These are phyloP conservation scores for Eimeria sp. DNA, from an alignment of 169 alveolate species.

Conservation along the genomic window DNA sequence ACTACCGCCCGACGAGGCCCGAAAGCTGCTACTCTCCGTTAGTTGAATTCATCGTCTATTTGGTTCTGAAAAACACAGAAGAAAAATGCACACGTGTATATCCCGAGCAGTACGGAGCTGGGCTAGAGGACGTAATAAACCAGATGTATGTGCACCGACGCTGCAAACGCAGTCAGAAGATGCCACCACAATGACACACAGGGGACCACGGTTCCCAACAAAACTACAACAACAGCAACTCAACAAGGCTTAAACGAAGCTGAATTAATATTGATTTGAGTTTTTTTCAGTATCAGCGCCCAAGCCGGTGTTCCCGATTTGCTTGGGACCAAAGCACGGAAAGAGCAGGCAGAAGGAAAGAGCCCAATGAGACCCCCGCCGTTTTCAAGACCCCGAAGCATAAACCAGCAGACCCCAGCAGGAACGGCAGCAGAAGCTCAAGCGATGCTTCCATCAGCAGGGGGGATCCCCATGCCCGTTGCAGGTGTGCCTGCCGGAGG, in stretches of 20 bases:
- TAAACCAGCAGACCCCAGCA: not conserved
- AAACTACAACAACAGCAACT: not conserved
- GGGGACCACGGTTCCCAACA: not conserved
- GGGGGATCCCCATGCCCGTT: not conserved
- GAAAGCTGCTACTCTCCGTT: slow-evolving; percentile 68
- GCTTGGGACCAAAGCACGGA: slow-evolving; percentile 61
- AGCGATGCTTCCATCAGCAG: not conserved
- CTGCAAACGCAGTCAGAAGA: not conserved
- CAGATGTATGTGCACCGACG: not conserved
- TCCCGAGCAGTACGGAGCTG: slow-evolving; percentile 43
- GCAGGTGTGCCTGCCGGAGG: not conserved
- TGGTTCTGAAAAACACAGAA: not conserved
- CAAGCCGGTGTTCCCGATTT: slow-evolving; percentile 70
- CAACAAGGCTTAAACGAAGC: not conserved
- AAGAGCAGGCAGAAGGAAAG: slow-evolving; percentile 34
- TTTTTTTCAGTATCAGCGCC: slow-evolving; percentile 56
- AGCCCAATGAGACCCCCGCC: not conserved
- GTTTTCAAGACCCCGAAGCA: slow-evolving; percentile 3
- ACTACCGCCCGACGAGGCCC: slow-evolving; percentile 48
- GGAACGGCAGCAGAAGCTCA: not conserved
- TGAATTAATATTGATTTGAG: not conserved
- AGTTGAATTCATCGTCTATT: not conserved
- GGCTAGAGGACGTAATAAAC: slow-evolving; percentile 51
- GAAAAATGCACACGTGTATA: too few relatives aligned
- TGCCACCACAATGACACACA: not conserved